These are phyloP conservation scores for Fusarium succisae DNA, from an alignment of 2,329 filamentous ascomycete species.

Conservation along the genomic window DNA sequence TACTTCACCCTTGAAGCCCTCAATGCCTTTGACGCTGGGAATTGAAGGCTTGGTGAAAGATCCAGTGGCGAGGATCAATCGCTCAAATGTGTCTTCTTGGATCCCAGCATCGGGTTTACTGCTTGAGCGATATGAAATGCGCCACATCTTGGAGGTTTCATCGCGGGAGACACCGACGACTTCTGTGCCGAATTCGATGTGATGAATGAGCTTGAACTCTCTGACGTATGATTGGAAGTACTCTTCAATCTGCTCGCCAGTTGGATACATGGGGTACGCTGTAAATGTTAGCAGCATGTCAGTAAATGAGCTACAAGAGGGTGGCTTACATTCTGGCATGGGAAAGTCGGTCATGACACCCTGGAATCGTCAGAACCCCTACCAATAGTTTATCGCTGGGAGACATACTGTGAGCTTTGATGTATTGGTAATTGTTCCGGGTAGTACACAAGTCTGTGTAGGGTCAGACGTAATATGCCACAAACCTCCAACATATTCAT, in stretches of 20 bases:
- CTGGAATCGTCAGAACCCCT: neutral
- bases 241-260: constrained; percentile 1
- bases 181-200: neutral
- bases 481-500: neutral
- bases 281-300: neutral
- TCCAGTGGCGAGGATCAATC: constrained; percentile 8
- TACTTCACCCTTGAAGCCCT: constrained; percentile 1
- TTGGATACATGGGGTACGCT: neutral
- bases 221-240: constrained; percentile 3
- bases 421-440: rapidly evolving
- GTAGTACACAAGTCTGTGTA: neutral
- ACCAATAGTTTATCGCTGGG: rapidly evolving
- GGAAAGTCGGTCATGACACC: constrained; percentile 8
- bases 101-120: neutral
- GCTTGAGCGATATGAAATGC: neutral
- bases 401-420: neutral
- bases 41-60: constrained; percentile 1
- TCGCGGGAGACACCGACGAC: neutral
- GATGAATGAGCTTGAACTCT: neutral
- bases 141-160: neutral
- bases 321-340: neutral
- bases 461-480: neutral
- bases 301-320: neutral
- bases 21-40: neutral
- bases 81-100: neutral